phyloP scores from a whole-genome alignment of 345 rosid species.

The Raphanus sativus region DNA sequence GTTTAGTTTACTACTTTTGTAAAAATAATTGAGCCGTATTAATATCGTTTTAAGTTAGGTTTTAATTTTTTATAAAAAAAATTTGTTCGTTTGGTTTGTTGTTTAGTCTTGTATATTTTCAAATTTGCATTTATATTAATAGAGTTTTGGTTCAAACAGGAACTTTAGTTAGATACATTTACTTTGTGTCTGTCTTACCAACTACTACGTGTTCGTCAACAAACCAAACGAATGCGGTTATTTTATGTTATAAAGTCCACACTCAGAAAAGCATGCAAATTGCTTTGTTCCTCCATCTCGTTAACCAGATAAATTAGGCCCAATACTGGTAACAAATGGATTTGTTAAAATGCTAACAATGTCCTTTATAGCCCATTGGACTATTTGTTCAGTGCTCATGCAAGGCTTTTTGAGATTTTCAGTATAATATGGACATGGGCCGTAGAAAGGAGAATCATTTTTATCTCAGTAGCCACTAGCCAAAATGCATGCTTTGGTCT shows the following conservation, averaged over 20 bases:
- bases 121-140: not conserved
- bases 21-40: not conserved
- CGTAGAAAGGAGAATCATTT: not conserved
- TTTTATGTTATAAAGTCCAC: not conserved
- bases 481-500: not conserved
- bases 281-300: not conserved
- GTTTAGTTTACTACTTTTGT: constrained; percentile 14
- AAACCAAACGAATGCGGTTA: not conserved
- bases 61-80: not conserved
- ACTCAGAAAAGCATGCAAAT: not conserved
- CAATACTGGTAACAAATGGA: not conserved
- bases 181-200: not conserved
- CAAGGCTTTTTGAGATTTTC: not conserved
- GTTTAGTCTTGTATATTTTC: not conserved
- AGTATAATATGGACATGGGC: not conserved
- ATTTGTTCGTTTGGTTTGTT: not conserved
- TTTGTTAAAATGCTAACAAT: not conserved
- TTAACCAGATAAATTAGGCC: not conserved
- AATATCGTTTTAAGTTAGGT: not conserved
- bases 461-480: not conserved
- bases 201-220: not conserved
- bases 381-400: not conserved
- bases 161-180: not conserved
- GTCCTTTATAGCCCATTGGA: not conserved
- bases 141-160: not conserved